A percentile compares a stretch with the other conserved stretches of the same genome.
phyloP scores from a whole-genome alignment of 2,329 filamentous ascomycete genomes.

The Coccinonectria pachysandricola region DNA sequence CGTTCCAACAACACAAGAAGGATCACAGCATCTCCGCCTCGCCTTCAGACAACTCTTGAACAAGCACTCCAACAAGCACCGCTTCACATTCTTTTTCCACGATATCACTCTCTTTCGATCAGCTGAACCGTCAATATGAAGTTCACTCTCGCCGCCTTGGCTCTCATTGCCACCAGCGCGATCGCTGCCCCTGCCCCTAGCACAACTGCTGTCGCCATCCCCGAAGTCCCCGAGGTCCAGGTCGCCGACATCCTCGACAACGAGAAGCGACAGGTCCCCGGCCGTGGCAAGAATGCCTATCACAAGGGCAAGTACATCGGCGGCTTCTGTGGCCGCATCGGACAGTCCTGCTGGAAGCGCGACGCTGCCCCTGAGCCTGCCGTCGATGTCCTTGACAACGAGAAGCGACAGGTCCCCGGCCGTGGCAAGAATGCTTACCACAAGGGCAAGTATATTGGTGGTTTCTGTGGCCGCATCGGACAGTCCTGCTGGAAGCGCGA shows the following conservation, averaged over 20 bases:
- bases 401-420: too few species aligned
- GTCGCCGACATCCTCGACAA: too few species aligned
- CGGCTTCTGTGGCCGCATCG: slow-evolving; percentile 4
- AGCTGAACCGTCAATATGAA: slow-evolving; percentile 15
- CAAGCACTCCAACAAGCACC: slow-evolving; percentile 11
- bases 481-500: slow-evolving; percentile 12
- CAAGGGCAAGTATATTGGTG: slow-evolving; percentile 4
- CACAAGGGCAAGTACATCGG: slow-evolving; percentile 4
- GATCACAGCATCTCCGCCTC: slow-evolving; percentile 8
- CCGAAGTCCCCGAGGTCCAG: too few species aligned
- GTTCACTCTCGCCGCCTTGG: slow-evolving; percentile 17
- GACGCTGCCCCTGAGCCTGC: slow-evolving; percentile 14
- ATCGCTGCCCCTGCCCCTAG: slow-evolving; percentile 10
- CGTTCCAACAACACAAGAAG: slow-evolving; percentile 14
- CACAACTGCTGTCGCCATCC: too few species aligned
- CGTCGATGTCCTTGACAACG: too few species aligned
- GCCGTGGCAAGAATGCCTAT: neutral
- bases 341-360: slow-evolving; percentile 10
- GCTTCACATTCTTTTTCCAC: slow-evolving; percentile 5
- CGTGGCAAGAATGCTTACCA: slow-evolving; percentile 1
- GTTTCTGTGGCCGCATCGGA: slow-evolving; percentile 5
- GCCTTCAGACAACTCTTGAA: slow-evolving; percentile 8
- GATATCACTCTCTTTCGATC: neutral
- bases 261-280: too few species aligned
- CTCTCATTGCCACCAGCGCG: slow-evolving; percentile 10